phyloP scores from a whole-genome alignment of 2,329 filamentous ascomycete genomes.

The Grosmannia serpens region DNA sequence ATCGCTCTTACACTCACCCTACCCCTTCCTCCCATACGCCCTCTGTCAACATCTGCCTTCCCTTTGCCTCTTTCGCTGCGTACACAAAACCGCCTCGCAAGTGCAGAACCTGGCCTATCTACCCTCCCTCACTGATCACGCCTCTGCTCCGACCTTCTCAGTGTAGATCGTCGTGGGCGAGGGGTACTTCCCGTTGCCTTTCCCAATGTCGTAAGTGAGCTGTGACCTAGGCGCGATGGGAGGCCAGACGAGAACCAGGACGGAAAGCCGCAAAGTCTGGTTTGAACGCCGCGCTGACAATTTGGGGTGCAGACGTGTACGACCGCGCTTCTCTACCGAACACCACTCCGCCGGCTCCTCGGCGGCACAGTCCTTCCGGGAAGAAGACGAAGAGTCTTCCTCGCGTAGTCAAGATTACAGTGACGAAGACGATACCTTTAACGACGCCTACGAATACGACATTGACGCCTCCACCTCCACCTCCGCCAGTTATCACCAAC shows the following conservation, averaged over 20 bases:
- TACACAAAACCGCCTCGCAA: neutral
- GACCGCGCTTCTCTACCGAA: slow-evolving; percentile 3
- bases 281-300: neutral
- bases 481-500: slow-evolving; percentile 27
- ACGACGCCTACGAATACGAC: slow-evolving; percentile 21
- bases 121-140: slow-evolving; percentile 17
- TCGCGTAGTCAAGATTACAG: slow-evolving; percentile 21
- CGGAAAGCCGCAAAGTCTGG: neutral
- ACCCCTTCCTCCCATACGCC: neutral
- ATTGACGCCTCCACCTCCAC: slow-evolving; percentile 46
- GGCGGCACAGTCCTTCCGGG: slow-evolving; percentile 10
- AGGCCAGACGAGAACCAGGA: neutral
- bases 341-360: slow-evolving; percentile 18
- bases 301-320: slow-evolving; percentile 3
- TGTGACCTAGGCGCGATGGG: neutral
- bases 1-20: neutral
- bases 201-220: slow-evolving; percentile 26
- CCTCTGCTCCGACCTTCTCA: slow-evolving; percentile 30
- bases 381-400: slow-evolving; percentile 26
- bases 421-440: slow-evolving; percentile 15
- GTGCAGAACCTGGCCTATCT: neutral
- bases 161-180: slow-evolving; percentile 34
- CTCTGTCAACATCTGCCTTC: neutral
- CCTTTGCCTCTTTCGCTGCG: neutral
- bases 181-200: slow-evolving; percentile 22